Conservation (phyloP, 75 land plant genomes). For the Ceratopteris richardii region DNA sequence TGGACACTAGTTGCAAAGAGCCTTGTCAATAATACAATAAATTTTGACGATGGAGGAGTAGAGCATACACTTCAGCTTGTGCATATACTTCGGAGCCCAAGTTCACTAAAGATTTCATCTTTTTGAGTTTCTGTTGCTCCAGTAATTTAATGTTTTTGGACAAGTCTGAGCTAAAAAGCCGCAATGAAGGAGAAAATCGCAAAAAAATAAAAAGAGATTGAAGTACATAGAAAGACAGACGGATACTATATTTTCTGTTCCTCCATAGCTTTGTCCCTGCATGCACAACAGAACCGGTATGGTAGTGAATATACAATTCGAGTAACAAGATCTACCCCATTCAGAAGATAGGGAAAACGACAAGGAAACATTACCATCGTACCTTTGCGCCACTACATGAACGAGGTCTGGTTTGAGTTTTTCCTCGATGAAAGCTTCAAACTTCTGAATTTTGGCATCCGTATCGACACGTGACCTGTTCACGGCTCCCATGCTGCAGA, state of each 20-base stretch:
- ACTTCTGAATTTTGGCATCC: conserved; percentile 41
- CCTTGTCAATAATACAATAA: too few relatives aligned
- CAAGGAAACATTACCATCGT: neutral
- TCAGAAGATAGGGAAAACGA: conserved; percentile 7
- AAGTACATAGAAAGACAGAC: conserved; percentile 1
- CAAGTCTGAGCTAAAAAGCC: conserved; percentile 45
- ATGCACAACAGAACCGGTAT: neutral
- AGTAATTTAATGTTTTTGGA: conserved; percentile 67
- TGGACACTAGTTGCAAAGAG: too few relatives aligned
- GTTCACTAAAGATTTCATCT: conserved; percentile 68
- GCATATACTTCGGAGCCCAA: conserved; percentile 90
- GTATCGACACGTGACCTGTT: conserved; percentile 16
- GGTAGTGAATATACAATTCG: neutral
- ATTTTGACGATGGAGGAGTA: neutral
- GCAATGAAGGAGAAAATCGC: neutral
- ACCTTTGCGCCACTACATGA: conserved; percentile 63
- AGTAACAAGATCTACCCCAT: too few relatives aligned
- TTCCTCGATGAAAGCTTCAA: conserved; percentile 78
- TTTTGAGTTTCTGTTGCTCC: conserved; percentile 63
- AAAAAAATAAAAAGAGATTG: too few relatives aligned
- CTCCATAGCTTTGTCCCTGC: conserved; percentile 83
- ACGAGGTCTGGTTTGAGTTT: conserved; percentile 86
- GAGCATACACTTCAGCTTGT: conserved; percentile 88
- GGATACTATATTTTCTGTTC: conserved; percentile 80
- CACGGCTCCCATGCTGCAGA: neutral